phyloP scores from a whole-genome alignment of 2,329 filamentous ascomycete species.

The Triangularia verruculosa region DNA sequence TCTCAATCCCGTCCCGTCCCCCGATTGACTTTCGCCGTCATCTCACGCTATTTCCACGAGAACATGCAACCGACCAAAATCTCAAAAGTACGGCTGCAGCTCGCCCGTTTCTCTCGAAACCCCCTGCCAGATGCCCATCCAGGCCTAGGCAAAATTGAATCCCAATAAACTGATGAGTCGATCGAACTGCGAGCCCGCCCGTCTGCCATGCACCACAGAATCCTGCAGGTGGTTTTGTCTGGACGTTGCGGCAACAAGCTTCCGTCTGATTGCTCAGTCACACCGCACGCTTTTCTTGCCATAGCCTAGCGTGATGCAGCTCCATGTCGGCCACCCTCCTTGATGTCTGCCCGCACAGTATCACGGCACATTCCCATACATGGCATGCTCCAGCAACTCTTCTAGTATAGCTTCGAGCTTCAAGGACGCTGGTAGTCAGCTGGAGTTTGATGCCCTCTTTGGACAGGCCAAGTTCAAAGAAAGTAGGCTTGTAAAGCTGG shows the following conservation, averaged over 20 bases:
- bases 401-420: background rate
- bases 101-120: slow-evolving; percentile 20
- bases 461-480: too few relatives aligned
- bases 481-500: background rate
- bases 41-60: too few relatives aligned
- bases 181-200: slow-evolving; percentile 9
- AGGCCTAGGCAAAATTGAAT: too few relatives aligned
- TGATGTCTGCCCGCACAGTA: slow-evolving; percentile 20
- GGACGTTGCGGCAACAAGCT: slow-evolving; percentile 21
- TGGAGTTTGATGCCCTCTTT: too few relatives aligned
- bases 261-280: slow-evolving; percentile 26
- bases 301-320: slow-evolving; percentile 17
- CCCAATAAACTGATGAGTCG: slow-evolving; percentile 13
- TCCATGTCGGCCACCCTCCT: slow-evolving; percentile 16
- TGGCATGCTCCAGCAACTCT: background rate
- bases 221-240: slow-evolving; percentile 7
- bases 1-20: background rate
- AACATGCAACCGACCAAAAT: too few relatives aligned
- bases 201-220: slow-evolving; percentile 15
- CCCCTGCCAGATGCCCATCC: too few relatives aligned
- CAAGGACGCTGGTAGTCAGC: too few relatives aligned
- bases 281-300: slow-evolving; percentile 15
- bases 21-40: too few relatives aligned
- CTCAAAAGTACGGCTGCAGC: slow-evolving; percentile 15
- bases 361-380: slow-evolving; percentile 16